Conservation (phyloP, 2,329 filamentous ascomycete species). For the Neopestalotiopsis sp. region DNA sequence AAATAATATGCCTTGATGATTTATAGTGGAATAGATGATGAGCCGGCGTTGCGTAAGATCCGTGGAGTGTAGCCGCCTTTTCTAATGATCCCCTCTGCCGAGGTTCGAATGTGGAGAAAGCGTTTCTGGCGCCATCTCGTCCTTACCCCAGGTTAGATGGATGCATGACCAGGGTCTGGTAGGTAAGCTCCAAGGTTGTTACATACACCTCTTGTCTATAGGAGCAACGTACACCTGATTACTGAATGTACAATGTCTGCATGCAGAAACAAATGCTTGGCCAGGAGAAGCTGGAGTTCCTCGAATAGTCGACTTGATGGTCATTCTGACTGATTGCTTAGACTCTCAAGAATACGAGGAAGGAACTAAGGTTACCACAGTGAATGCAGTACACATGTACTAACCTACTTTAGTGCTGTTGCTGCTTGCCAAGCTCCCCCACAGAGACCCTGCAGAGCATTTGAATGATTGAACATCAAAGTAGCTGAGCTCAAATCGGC, state of each 20-base stretch:
- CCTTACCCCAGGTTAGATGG: background rate
- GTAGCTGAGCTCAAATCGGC: no score
- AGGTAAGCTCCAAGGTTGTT: background rate
- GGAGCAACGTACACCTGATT: background rate
- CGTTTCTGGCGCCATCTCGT: slow-evolving; percentile 1
- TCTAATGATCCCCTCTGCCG: slow-evolving; percentile 18
- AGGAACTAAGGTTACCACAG: no score
- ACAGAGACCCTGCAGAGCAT: no score
- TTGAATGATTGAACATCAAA: no score
- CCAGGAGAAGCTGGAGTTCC: background rate
- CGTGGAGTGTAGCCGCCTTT: slow-evolving; percentile 16
- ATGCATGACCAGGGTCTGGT: background rate
- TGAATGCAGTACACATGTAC: no score
- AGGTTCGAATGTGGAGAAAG: slow-evolving; percentile 21
- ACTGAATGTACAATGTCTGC: background rate
- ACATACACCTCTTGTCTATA: background rate
- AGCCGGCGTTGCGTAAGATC: background rate
- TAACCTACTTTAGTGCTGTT: no score
- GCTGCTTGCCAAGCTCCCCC: no score
- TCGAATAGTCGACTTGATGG: no score
- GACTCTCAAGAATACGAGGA: no score
- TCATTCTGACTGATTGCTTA: no score
- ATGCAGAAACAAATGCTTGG: background rate
- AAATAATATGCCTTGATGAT: background rate
- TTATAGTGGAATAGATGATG: background rate